phyloP scores from a whole-genome alignment of 805 yeast genomes.

The Lachancea sp. region DNA sequence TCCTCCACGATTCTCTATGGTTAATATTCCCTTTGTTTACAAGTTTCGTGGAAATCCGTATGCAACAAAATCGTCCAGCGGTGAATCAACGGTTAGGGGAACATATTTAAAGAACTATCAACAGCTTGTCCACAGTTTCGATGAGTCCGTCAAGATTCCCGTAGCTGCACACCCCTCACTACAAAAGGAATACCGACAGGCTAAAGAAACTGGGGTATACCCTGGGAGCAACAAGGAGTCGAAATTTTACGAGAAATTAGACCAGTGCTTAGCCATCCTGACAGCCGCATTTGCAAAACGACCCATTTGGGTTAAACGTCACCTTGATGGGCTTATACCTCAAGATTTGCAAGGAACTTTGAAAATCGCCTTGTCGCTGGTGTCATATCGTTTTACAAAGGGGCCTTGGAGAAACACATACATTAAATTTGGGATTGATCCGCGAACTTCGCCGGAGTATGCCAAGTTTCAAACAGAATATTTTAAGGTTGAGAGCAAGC shows the following conservation, averaged over 20 bases:
- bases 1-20: conserved; percentile 75
- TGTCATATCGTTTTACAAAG: conserved; percentile 70
- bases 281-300: conserved; percentile 52
- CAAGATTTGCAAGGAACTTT: conserved; percentile 38
- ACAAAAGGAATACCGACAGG: conserved; percentile 38
- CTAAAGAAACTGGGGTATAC: conserved; percentile 26
- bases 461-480: conserved; percentile 79
- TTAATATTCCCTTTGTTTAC: conserved; percentile 71
- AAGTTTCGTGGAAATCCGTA: conserved; percentile 70
- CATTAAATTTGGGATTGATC: conserved; percentile 73
- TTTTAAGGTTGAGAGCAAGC: conserved; percentile 41
- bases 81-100: conserved; percentile 40
- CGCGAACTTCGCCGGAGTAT: conserved; percentile 46
- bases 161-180: conserved; percentile 44
- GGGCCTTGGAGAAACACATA: conserved; percentile 96
- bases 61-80: conserved; percentile 48
- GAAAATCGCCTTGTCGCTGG: conserved; percentile 76
- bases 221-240: conserved; percentile 33
- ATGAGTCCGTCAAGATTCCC: conserved; percentile 45
- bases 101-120: conserved; percentile 39
- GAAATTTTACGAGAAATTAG: conserved; percentile 28
- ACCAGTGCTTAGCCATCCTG: conserved; percentile 28
- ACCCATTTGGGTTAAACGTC: conserved; percentile 84
- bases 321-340: conserved; percentile 51
- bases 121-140: conserved; percentile 39